Evolutionary conservation across 202 grass and related monocot species (phyloP), one percentile per base, ranked within the genome.

Genomic region (Musa balbisiana): DNA sequence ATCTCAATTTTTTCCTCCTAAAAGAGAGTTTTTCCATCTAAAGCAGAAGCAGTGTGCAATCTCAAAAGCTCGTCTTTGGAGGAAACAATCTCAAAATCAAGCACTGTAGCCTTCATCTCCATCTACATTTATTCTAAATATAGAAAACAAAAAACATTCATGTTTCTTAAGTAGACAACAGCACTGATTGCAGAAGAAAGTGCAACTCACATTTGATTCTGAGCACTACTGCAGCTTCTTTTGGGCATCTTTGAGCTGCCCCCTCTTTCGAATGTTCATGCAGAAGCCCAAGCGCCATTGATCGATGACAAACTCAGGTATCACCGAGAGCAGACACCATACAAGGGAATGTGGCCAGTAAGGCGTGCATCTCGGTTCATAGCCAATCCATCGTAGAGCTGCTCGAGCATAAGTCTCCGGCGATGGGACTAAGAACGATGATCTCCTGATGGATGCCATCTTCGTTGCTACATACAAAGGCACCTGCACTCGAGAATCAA

Each of bases 381-480:
- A 96, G 23, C 92, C 92, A 19, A 92, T 92, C 82, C 87, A 86
- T 52, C 74, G 83, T 64, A 96, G 60, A 11, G 83, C 92, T 8
- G 89, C 85, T 52, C 75, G 82, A 64, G 92, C 89, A 51, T 96
- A 96, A 2, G 89, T 88, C 33, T 96, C 87, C 13, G 92, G 79
- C 1, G 92, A 96, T 29, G 92, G 92, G 49, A 88, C 83, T 24
- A 96, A 52, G 63, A 96, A 90, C 13, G 92, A 90, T 22, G 92
- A 88, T 50, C 67, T 92, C 78, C 68, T 88, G 76, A 96, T 89
- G 13, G 90, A 92, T 43, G 92, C 87, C 92, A 96, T 90, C 84
- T 89, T 96, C 56, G 92, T 96, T 16, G 92, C 92, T 64, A 96
- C 92, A 0, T 96, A 92, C 26, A 96, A 52, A 2, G 92, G 92